Evolutionary conservation across 2,329 filamentous ascomycete genomes (phyloP), one percentile per base, ranked within the genome.

Genomic region (Ceratocystis variospora): DNA sequence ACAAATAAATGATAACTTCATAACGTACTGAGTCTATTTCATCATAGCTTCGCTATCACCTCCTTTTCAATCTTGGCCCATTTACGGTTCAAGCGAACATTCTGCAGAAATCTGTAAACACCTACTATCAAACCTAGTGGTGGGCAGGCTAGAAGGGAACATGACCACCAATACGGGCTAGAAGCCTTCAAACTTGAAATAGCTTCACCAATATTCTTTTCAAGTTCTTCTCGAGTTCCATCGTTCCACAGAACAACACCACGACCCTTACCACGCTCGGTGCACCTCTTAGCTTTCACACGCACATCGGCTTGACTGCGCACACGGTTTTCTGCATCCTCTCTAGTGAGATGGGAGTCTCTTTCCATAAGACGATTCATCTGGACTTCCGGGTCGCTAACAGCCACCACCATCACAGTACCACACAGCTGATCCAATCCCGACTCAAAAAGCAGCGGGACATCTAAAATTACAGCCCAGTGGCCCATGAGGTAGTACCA

Each of bases 241-340:
- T 97, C 93, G 76, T 99, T 99, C 89, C 89, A 94, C 28, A 99
- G 81, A 44, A 96, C 90, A 2, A 91, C 81, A 0, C 92, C 93
- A 61, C 80, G 81, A 5, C 84, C 84, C 57, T 76, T 74, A 63
- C 79, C 83, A 59, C 90, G 79, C 61, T 82, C 84, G 75, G 88
- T 79, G 68, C 87, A 89, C 73, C 90, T 79, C 73, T 82, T 80
- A 19, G 89, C 92, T 81, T 97, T 97, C 71, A 88, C 83, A 70
- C 85, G 80, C 68, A 96, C 88, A 74, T 96, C 89, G 59, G 86
- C 87, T 80, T 99, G 94, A 73, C 90, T 95, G 69, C 81, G 78
- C 4, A 99, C 90, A 19, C 94, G 79, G 73, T 95, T 91, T 79
- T 87, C 82, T 17, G 93, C 94, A 74, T 99, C 94, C 73, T 94